Percentiles rank a stretch among this genome's conserved stretches.
Evolutionary conservation across 495 filamentous ascomycete genomes (phyloP).

Genomic region (Talaromyces ruber): DNA sequence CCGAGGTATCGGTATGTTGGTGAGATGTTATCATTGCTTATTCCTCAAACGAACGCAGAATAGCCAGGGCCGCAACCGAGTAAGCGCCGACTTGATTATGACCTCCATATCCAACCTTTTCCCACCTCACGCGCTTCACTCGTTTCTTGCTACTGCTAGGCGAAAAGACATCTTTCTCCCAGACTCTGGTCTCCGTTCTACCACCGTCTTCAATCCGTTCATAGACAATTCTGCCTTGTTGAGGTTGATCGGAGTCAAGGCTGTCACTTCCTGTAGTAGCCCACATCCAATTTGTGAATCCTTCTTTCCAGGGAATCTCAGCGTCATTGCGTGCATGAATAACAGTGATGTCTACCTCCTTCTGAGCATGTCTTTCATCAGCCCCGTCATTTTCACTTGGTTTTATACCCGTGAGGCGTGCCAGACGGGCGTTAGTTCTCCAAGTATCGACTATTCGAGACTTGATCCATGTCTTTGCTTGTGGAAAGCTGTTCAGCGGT

Average conservation of each 20-base stretch:
- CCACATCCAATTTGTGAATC: slow-evolving; percentile 42
- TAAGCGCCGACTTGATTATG: slow-evolving; percentile 44
- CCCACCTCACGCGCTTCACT: slow-evolving; percentile 41
- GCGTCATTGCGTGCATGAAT: slow-evolving; percentile 68
- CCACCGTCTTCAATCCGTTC: slow-evolving; percentile 21
- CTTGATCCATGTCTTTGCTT: slow-evolving; percentile 36
- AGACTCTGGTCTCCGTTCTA: slow-evolving; percentile 26
- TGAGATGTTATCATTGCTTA: slow-evolving; percentile 8
- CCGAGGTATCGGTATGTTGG: neutral
- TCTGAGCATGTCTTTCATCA: slow-evolving; percentile 28
- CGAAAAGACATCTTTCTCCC: slow-evolving; percentile 24
- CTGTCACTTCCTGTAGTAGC: slow-evolving; percentile 13
- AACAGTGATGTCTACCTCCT: slow-evolving; percentile 55
- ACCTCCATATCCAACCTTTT: slow-evolving; percentile 38
- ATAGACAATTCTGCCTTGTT: slow-evolving; percentile 33
- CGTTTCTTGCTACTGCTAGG: slow-evolving; percentile 18
- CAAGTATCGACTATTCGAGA: slow-evolving; percentile 45
- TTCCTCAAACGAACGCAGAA: slow-evolving; percentile 55
- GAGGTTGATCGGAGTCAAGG: slow-evolving; percentile 20
- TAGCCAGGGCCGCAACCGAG: slow-evolving; percentile 49
- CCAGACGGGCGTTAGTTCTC: slow-evolving; percentile 43
- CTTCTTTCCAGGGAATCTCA: slow-evolving; percentile 61
- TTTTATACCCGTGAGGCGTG: slow-evolving; percentile 28
- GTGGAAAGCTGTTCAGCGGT: slow-evolving; percentile 55
- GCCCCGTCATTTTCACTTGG: slow-evolving; percentile 10